A percentile compares a stretch with the other conserved stretches of the same genome.
These are phyloP conservation scores for Myxozyma melibiosi DNA, from an alignment of 805 yeast genomes.

Conservation along the genomic window DNA sequence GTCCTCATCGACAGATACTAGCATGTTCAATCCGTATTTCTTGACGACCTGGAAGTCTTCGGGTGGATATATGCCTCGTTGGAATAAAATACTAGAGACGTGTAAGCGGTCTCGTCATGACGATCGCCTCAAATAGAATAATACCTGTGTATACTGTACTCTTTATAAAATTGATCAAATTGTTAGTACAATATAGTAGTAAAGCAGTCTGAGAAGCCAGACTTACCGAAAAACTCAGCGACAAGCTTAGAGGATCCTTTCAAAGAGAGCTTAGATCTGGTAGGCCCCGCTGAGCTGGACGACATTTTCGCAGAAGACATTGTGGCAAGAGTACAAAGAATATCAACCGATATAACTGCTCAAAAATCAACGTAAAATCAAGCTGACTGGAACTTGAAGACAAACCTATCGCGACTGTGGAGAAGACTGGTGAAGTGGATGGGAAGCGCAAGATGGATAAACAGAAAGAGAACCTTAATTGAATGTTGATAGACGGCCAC, in stretches of 20 bases:
- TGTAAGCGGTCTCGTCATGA: not conserved
- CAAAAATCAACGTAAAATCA: too few species aligned
- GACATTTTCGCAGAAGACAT: constrained; percentile 2
- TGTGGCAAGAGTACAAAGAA: too few species aligned
- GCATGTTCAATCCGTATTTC: constrained; percentile 76
- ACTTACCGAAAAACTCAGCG: constrained; percentile 71
- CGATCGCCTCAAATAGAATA: not conserved
- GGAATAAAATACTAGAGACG: constrained; percentile 66
- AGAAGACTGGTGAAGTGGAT: too few species aligned
- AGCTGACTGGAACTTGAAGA: too few species aligned
- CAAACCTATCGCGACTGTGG: too few species aligned
- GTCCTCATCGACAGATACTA: constrained; percentile 74
- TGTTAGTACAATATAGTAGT: not conserved
- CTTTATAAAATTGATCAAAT: constrained; percentile 37
- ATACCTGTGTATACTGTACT: constrained; percentile 64
- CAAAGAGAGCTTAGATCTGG: constrained; percentile 57
- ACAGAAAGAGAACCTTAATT: too few species aligned
- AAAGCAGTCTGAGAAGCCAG: not conserved
- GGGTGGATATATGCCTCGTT: constrained; percentile 85
- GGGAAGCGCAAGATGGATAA: too few species aligned
- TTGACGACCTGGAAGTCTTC: constrained; percentile 78
- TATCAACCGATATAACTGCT: too few species aligned
- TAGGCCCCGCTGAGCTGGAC: constrained; percentile 37
- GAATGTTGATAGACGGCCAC: too few species aligned
- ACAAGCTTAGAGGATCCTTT: constrained; percentile 80